A percentile compares a stretch with the other conserved stretches of the same genome.
phyloP scores from a whole-genome alignment of 2,329 filamentous ascomycete genomes.

The Cladosporium austrohemisphaericum region DNA sequence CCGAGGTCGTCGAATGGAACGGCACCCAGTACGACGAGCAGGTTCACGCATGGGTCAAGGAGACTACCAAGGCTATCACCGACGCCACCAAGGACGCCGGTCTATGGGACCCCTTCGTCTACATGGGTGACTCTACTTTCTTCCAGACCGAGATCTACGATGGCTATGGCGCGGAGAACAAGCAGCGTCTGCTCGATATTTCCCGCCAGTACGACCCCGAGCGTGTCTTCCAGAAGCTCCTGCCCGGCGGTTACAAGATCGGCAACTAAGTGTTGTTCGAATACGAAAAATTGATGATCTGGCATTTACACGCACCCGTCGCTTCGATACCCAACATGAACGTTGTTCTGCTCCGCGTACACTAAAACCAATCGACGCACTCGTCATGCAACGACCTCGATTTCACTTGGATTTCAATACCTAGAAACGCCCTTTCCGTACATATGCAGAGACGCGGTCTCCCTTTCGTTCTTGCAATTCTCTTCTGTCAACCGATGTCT shows the following conservation, averaged over 20 bases:
- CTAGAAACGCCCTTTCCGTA: too few relatives aligned
- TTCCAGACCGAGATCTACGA: conserved; percentile 21
- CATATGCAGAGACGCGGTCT: too few relatives aligned
- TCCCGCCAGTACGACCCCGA: conserved; percentile 21
- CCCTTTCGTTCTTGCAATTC: too few relatives aligned
- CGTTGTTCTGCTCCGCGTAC: too few relatives aligned
- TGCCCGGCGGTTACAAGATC: conserved; percentile 25
- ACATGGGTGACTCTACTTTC: conserved; percentile 21
- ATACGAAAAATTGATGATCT: too few relatives aligned
- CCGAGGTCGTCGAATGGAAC: conserved; percentile 19
- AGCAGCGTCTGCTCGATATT: conserved; percentile 18
- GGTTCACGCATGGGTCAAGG: conserved; percentile 17
- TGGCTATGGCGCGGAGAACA: conserved; percentile 22
- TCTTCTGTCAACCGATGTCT: background rate
- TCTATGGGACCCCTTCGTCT: conserved; percentile 9
- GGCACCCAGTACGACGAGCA: conserved; percentile 19
- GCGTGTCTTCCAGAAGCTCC: conserved; percentile 22
- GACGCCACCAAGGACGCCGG: conserved; percentile 12
- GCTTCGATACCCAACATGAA: too few relatives aligned
- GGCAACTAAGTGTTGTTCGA: conserved; percentile 7
- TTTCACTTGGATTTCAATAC: too few relatives aligned
- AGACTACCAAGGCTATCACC: conserved; percentile 15
- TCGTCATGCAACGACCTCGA: too few relatives aligned
- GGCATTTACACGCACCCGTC: too few relatives aligned
- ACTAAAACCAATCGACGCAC: too few relatives aligned